phyloP scores from a whole-genome alignment of 2,329 filamentous ascomycete species.

The Fusarium odoratissimum region DNA sequence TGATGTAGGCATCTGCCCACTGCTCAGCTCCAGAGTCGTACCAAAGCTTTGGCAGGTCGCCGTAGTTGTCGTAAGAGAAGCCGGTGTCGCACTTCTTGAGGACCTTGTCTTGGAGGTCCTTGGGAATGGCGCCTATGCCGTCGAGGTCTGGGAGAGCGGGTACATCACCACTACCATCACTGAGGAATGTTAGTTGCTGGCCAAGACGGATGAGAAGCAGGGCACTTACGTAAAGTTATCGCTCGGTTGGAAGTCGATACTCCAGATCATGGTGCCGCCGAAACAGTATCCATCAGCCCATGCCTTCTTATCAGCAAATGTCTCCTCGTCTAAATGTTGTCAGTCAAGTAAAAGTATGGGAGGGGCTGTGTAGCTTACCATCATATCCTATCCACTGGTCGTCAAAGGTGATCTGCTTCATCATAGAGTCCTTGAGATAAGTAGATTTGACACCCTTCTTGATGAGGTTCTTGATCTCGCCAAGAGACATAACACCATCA shows the following conservation, averaged over 20 bases:
- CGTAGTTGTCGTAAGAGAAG: neutral
- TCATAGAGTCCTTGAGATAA: constrained; percentile 17
- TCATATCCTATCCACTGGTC: constrained; percentile 46
- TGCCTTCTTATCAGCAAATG: constrained; percentile 25
- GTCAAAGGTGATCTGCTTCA: constrained; percentile 36
- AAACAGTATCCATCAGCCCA: constrained; percentile 27
- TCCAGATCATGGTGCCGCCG: constrained; percentile 36
- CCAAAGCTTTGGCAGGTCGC: neutral
- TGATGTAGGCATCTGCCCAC: constrained; percentile 5
- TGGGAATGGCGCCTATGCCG: neutral
- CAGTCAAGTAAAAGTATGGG: rapidly evolving
- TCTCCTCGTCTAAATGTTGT: constrained; percentile 33
- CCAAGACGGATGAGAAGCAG: no score
- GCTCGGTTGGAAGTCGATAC: constrained; percentile 24
- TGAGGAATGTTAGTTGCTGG: no score
- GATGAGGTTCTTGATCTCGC: constrained; percentile 49
- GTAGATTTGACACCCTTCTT: constrained; percentile 27
- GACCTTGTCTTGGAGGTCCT: neutral
- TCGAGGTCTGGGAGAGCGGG: neutral
- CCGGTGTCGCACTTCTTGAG: neutral
- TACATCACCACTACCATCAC: neutral
- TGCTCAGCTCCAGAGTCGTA: neutral
- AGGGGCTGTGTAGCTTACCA: neutral
- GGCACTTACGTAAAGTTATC: neutral
- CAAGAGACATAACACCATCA: constrained; percentile 46